These are phyloP conservation scores for Prillingera fragicola DNA, from an alignment of 1,284 basidiomycete genomes.

Conservation along the genomic window DNA sequence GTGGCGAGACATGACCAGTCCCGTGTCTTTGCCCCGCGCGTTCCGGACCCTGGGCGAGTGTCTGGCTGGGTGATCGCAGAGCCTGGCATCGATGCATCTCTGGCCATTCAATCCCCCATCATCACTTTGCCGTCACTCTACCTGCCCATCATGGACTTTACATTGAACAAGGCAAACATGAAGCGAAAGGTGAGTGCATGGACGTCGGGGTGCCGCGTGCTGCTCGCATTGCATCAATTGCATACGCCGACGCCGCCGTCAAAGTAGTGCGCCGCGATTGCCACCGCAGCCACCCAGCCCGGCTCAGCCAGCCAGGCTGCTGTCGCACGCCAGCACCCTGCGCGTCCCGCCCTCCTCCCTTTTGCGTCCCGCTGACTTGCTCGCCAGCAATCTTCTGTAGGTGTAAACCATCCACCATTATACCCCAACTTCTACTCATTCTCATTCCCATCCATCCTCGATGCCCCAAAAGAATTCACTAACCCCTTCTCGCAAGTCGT, in stretches of 20 bases:
- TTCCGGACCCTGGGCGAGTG: too few species aligned
- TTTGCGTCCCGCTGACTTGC: not conserved
- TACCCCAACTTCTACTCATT: not conserved
- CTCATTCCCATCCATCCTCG: not conserved
- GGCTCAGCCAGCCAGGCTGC: not conserved
- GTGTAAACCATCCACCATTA: not conserved
- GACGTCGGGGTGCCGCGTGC: not conserved
- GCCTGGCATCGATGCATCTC: too few species aligned
- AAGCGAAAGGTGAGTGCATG: conserved; percentile 27
- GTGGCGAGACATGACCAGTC: too few species aligned
- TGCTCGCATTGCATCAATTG: too few species aligned
- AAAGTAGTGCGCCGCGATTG: too few species aligned
- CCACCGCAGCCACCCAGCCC: not conserved
- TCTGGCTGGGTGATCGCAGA: too few species aligned
- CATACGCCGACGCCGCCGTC: too few species aligned
- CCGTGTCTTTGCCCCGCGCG: too few species aligned
- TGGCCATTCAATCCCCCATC: too few species aligned
- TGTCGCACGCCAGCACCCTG: not conserved
- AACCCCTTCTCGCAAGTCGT: conserved; percentile 15
- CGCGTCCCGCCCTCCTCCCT: not conserved
- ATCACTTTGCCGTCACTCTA: too few species aligned
- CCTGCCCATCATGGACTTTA: conserved; percentile 23
- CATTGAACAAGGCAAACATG: conserved; percentile 25
- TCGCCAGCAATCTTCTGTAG: conserved; percentile 13
- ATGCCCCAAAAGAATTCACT: not conserved